phyloP scores from a whole-genome alignment of 805 yeast species.

The Cyberlindnera xishuangbannaensis region DNA sequence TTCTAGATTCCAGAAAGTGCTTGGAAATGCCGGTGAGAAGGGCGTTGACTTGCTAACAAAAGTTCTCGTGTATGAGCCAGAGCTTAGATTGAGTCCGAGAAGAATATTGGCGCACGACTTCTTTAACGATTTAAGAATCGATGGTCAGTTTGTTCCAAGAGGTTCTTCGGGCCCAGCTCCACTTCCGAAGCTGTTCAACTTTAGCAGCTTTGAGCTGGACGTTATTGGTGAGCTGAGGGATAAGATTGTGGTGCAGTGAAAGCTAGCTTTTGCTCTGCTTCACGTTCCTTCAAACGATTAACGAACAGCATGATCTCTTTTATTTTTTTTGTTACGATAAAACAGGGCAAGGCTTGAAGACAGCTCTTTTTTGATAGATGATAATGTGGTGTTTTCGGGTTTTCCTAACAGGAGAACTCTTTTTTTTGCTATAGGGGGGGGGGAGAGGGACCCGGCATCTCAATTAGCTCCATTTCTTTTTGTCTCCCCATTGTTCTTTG shows the following conservation, averaged over 20 bases:
- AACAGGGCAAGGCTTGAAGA: no score
- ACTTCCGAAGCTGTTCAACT: constrained; percentile 53
- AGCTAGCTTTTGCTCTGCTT: no score
- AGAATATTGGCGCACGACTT: constrained; percentile 83
- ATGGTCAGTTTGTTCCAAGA: constrained; percentile 48
- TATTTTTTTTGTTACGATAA: no score
- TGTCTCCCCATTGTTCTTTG: no score
- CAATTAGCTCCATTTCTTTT: no score
- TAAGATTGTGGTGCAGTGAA: constrained; percentile 13
- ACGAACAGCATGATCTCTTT: no score
- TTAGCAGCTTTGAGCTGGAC: constrained; percentile 63
- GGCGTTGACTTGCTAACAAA: constrained; percentile 81
- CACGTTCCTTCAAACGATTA: no score
- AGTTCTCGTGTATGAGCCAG: constrained; percentile 88
- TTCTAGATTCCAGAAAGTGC: constrained; percentile 57
- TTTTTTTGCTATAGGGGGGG: no score
- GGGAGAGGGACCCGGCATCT: no score
- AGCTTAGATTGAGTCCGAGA: constrained; percentile 70
- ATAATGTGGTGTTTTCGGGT: no score
- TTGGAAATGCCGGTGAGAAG: constrained; percentile 73
- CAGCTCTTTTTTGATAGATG: no score
- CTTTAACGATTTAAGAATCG: constrained; percentile 76
- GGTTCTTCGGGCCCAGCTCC: constrained; percentile 38
- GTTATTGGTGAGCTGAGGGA: constrained; percentile 31
- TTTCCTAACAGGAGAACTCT: no score